Base-by-base conservation (phyloP, 208 protist genomes). In the Leishmania amazonensis region DNA sequence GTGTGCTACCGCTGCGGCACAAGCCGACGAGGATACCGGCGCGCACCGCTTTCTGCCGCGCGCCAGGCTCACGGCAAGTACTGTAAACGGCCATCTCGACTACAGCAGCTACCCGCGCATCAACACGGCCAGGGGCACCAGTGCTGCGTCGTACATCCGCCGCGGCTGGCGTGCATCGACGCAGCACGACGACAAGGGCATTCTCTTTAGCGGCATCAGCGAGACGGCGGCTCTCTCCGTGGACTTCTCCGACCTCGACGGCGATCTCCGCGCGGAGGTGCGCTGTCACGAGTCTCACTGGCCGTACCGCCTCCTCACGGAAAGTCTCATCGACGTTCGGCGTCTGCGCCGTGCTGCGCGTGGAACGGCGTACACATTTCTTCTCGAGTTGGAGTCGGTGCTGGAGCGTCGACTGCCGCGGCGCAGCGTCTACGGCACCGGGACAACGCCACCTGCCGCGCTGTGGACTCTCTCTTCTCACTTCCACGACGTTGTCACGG, bases 401-500 rank as follows among this genome's bases (percentile, higher is more conserved):
- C 84, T 97, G 42, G 78, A 85, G 65, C 77, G 80, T 60, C 88
- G 91, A 28, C 85, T 80, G 71, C 85, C 79, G 31, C 86, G 86
- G 42, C 58, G 81, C 65, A 76, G 76, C 17, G 76, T 88, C 24
- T 80, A 74, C 76, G 81, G 83, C 60, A 83, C 75, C 51, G 75
- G 77, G 7, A 70, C 75, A 0, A 57, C 88, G 24, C 77, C 84
- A 5, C 91, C 94, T 4, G 83, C 90, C n/a, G 92, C 92, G 5
- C 86, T 90, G 42, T 97, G 94, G 93, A 97, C 93, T 51, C 83
- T 97, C 58, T 97, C 94, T 3, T 87, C 86, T 3, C 90, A 93
- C 80, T 96, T 93, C 75, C 73, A 80, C 72, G 87, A 94, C 54
- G 86, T 97, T 57, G 86, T 95, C 19, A 90, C 91, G 35, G 85